Base-by-base conservation (phyloP, 108 stramenopile genomes). In the Fistulifera solaris region DNA sequence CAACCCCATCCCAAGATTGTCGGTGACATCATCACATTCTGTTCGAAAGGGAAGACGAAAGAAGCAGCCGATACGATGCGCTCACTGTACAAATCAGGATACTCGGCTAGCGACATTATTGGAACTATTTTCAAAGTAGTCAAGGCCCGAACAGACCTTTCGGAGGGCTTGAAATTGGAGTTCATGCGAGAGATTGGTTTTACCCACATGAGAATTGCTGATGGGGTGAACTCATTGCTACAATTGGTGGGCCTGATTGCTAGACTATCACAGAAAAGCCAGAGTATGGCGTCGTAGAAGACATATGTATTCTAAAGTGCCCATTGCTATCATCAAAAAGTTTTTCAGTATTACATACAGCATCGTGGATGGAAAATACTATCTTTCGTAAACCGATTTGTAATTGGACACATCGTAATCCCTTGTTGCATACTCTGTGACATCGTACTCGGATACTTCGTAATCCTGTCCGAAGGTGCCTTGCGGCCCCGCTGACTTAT, bases 1-100 rank as follows among this genome's bases (percentile, higher is more conserved):
- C 99, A 99, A 71, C 99, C 99, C 0, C 99, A 99, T 75, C 99
- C 99, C 24, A 90, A 59, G 2, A 89, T 81, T 0, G 94, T 97
- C 11, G 53, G 70, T 12, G 61, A 48, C 16, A 94, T 97, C 22
- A 61, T 99, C 18, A 77, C 84, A 41, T 58, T 45, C 18, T 91
- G 85, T 46, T 24, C 62, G 2, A 51, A 59, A 55, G 80, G 85
- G 0, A 64, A 95, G 42, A 70, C 89, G n/a, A 56, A 73, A 19
- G 38, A 48, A 22, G 94, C 92, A 14, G 67, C 73, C 21, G 59
- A 59, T 19, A 49, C 65, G 39, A 42, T 95, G 56, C 54, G 73
- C 21, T 41, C 38, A 7, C 58, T 94, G 43, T 83, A 79, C 70
- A 57, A 61, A 31, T 72, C 82, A 38, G 96, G 94, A 19, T 95